phyloP scores from a whole-genome alignment of 1,139 yeast species.

The Suhomyces taliae region DNA sequence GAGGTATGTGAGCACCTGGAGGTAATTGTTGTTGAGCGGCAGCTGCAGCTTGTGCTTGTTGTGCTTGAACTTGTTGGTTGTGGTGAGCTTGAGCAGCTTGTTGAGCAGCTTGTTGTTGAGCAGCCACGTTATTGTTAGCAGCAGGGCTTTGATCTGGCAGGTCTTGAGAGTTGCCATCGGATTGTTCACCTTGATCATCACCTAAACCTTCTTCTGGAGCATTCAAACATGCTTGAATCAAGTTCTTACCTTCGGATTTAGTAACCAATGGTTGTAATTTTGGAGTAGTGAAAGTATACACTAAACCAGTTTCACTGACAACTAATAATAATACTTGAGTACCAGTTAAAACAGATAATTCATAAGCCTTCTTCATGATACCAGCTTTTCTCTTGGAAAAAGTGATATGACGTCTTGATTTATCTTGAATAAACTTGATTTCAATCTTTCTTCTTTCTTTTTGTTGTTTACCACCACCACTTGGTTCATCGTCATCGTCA shows the following conservation, averaged over 20 bases:
- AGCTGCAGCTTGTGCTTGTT: conserved; percentile 30
- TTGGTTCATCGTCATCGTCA: conserved; percentile 74
- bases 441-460: conserved; percentile 96
- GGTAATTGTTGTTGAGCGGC: conserved; percentile 42
- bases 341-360: conserved; percentile 91
- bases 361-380: conserved; percentile 98
- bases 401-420: conserved; percentile 95
- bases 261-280: conserved; percentile 96
- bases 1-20: conserved; percentile 48
- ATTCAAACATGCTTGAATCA: conserved; percentile 94
- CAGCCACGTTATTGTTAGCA: conserved; percentile 31
- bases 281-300: conserved; percentile 98
- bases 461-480: conserved; percentile 50
- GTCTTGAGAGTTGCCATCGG: conserved; percentile 49
- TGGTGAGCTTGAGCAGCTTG: conserved; percentile 25
- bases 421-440: conserved; percentile 94
- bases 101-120: conserved; percentile 27
- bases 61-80: conserved; percentile 24
- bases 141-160: conserved; percentile 44
- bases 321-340: conserved; percentile 93
- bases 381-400: conserved; percentile 98
- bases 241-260: conserved; percentile 93
- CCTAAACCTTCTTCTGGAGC: conserved; percentile 76
- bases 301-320: conserved; percentile 95
- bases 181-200: conserved; percentile 65